phyloP scores from a whole-genome alignment of 2,329 filamentous ascomycete species.

The Sphaerulina vaccinii region DNA sequence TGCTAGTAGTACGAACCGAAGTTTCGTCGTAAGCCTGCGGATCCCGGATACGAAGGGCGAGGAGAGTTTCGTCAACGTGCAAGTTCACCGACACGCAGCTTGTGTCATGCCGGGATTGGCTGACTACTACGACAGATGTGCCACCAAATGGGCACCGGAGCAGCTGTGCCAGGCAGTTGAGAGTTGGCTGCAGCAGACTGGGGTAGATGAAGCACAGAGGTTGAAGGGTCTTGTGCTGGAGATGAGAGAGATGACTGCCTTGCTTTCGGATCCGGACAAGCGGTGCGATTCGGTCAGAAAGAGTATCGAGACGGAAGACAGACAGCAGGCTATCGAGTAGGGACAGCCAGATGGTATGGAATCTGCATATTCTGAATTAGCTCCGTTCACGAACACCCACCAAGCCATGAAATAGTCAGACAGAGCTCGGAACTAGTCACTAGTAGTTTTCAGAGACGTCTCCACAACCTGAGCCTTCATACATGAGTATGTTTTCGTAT shows the following conservation, averaged over 20 bases:
- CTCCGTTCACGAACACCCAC: too few species aligned
- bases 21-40: slow-evolving; percentile 7
- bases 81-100: slow-evolving; percentile 14
- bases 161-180: not conserved
- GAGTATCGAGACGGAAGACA: too few species aligned
- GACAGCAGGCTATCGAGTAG: too few species aligned
- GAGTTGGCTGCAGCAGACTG: not conserved
- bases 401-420: too few species aligned
- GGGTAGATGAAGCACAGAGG: not conserved
- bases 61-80: not conserved
- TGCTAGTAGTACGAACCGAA: not conserved
- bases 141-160: not conserved
- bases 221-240: not conserved
- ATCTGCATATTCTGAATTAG: too few species aligned
- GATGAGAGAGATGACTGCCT: not conserved
- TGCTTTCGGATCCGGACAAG: too few species aligned
- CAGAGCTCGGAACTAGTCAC: too few species aligned
- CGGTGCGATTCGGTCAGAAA: too few species aligned
- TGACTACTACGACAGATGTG: slow-evolving; percentile 12
- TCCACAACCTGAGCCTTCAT: too few species aligned
- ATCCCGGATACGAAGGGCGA: not conserved
- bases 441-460: too few species aligned
- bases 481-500: too few species aligned
- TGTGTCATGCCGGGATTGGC: slow-evolving; percentile 16
- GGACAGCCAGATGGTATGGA: too few species aligned